Evolutionary conservation across 805 yeast genomes (phyloP), one percentile per base, ranked within the genome.

Genomic region (Candida vartiovaarae): DNA sequence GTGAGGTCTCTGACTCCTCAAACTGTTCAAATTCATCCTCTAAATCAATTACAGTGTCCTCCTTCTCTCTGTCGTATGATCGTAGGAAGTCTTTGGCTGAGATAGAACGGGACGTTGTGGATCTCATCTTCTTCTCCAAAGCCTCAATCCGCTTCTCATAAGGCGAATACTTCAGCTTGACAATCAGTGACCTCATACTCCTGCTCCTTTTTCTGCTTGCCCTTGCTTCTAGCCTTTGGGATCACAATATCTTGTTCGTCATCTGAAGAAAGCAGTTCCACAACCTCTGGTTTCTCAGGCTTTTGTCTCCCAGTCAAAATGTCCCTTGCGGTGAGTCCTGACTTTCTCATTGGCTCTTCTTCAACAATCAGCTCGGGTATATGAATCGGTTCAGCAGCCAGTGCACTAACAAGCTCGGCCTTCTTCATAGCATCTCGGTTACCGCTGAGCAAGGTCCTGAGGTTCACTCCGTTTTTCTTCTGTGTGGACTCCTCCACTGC

Each of bases 121-220:
- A 37, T 23, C 40, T 49, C 26, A 57, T 57, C 43, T 55, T 58
- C 24, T 44, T 40, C 39, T 57, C 61, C 6, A 58, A 31, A 10
- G 50, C 57, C 4, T 41, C 40, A 7, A 56, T 46, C 27, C 46
- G 46, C 29, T 50, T 38, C 3, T 46, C 41, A 3, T 40, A 50
- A 20, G 55, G 46, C 28, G 50, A 52, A 26, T 54, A 54, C 32
- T 52, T 54, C 42, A 54, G 47, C 3, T 42, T 40, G 4, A 54
- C 47, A 3, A 50, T 24, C 25, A 50, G 36, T 30, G 44, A 42
- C 35, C 23, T 24, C n/a, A 25, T 27, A 15, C 20, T 15, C 25
- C 25, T 32, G 31, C 9, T 36, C 41, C 25, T 44, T 46, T n/a
- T 39, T 33, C 36, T 10, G 32, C 32, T 36, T 39, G 8, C 44